Percentiles rank a stretch among this genome's conserved stretches.
Conservation (phyloP, 2,329 filamentous ascomycete species). For the Thielaviopsis euricoi region DNA sequence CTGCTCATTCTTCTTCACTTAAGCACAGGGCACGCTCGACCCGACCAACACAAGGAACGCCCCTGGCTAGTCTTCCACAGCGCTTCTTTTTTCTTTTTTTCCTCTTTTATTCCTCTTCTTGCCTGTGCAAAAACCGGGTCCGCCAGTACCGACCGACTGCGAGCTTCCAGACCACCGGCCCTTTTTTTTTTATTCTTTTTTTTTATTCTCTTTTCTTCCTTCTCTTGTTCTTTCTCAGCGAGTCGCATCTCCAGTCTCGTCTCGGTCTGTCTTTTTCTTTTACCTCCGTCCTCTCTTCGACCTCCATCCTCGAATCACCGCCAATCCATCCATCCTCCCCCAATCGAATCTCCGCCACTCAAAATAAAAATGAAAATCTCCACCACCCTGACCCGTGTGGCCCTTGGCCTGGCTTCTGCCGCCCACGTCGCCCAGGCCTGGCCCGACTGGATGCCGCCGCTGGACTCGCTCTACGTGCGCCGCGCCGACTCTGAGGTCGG, state of each 20-base stretch:
- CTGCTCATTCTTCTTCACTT: too few species aligned
- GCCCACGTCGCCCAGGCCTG: constrained; percentile 36
- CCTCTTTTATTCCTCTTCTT: neutral
- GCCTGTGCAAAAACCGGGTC: too few species aligned
- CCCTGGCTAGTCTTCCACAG: neutral
- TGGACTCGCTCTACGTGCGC: constrained; percentile 33
- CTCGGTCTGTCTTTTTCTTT: too few species aligned
- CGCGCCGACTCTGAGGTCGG: constrained; percentile 20
- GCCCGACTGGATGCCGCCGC: constrained; percentile 36
- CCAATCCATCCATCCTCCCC: too few species aligned
- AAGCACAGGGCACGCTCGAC: too few species aligned
- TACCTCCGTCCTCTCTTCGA: neutral
- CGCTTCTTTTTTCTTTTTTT: neutral
- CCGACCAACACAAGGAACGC: too few species aligned
- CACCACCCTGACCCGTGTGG: constrained; percentile 28
- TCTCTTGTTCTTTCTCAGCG: neutral
- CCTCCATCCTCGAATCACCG: too few species aligned
- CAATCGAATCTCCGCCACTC: neutral
- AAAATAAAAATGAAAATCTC: constrained; percentile 31
- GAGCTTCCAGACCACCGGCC: too few species aligned
- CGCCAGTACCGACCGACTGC: too few species aligned
- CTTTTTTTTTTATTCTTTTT: neutral
- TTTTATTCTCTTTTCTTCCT: neutral
- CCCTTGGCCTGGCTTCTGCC: constrained; percentile 33
- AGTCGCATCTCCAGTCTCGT: constrained; percentile 11